phyloP scores from a whole-genome alignment of 352 stramenopile genomes.

The Phytophthora pinifolia region DNA sequence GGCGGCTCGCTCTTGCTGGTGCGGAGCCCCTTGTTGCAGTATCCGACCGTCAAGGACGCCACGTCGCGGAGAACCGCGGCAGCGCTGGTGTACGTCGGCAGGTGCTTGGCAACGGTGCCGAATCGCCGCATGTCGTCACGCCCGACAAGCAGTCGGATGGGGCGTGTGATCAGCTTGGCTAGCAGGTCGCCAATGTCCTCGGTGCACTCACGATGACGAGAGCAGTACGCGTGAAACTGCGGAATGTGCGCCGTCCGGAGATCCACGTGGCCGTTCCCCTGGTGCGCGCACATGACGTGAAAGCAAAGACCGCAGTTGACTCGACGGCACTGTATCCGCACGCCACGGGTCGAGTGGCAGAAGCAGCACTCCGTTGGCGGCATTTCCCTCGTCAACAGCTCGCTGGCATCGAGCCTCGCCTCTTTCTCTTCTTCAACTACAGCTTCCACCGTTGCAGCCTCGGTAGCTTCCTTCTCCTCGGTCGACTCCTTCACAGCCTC shows the following conservation, averaged over 20 bases:
- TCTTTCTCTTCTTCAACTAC: slow-evolving; percentile 15
- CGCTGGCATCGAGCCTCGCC: slow-evolving; percentile 1
- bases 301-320: slow-evolving; percentile 61
- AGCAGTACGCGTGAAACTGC: slow-evolving; percentile 67
- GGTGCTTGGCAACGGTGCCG: slow-evolving; percentile 41
- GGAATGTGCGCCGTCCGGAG: slow-evolving; percentile 33
- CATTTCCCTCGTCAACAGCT: slow-evolving; percentile 21
- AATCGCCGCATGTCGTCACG: slow-evolving; percentile 58
- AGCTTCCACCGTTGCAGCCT: neutral
- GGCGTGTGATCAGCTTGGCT: slow-evolving; percentile 55
- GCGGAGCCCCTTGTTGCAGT: slow-evolving; percentile 54
- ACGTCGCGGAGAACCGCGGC: slow-evolving; percentile 45
- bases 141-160: slow-evolving; percentile 46
- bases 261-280: slow-evolving; percentile 45
- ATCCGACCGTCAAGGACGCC: slow-evolving; percentile 40
- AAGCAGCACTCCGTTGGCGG: slow-evolving; percentile 46
- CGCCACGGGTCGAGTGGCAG: slow-evolving; percentile 35
- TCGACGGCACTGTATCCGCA: slow-evolving; percentile 62
- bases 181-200: slow-evolving; percentile 46
- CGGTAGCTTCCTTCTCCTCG: slow-evolving; percentile 7
- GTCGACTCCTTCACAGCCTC: neutral
- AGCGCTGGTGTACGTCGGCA: slow-evolving; percentile 41
- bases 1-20: slow-evolving; percentile 49
- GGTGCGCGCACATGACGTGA: slow-evolving; percentile 57
- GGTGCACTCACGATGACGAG: slow-evolving; percentile 47